phyloP scores from a whole-genome alignment of 306 rosid species.

The Cucurbita argyrosperma region DNA sequence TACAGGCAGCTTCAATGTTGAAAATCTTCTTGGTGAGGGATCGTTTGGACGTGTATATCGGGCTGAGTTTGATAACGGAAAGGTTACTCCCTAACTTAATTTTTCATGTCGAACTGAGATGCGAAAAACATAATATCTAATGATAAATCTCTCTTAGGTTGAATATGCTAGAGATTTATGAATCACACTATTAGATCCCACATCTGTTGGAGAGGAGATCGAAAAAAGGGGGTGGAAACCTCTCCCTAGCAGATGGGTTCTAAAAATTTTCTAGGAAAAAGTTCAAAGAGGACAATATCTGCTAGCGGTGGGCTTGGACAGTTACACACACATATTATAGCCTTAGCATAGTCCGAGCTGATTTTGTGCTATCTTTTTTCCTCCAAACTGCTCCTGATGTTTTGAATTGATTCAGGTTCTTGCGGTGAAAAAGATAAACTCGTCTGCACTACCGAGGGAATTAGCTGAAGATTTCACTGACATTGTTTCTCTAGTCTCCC shows the following conservation, averaged over 20 bases:
- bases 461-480: constrained; percentile 49
- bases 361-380: not conserved
- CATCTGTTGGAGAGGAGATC: no score
- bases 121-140: not conserved
- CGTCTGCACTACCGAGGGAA: constrained; percentile 43
- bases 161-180: not conserved
- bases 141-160: not conserved
- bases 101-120: constrained; percentile 1
- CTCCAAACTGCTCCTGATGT: not conserved
- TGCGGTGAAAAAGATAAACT: constrained; percentile 85
- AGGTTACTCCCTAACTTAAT: constrained; percentile 29
- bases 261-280: no score
- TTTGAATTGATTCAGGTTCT: constrained; percentile 41
- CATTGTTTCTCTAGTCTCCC: constrained; percentile 57
- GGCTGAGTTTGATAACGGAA: constrained; percentile 74
- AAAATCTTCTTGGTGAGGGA: constrained; percentile 84
- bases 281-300: no score
- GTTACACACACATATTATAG: not conserved
- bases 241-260: no score
- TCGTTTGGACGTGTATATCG: constrained; percentile 93
- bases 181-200: not conserved
- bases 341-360: not conserved
- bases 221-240: no score
- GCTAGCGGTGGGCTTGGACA: no score
- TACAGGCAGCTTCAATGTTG: constrained; percentile 83